Base-by-base conservation (phyloP, 768 basidiomycete genomes). In the Suillus subluteus region DNA sequence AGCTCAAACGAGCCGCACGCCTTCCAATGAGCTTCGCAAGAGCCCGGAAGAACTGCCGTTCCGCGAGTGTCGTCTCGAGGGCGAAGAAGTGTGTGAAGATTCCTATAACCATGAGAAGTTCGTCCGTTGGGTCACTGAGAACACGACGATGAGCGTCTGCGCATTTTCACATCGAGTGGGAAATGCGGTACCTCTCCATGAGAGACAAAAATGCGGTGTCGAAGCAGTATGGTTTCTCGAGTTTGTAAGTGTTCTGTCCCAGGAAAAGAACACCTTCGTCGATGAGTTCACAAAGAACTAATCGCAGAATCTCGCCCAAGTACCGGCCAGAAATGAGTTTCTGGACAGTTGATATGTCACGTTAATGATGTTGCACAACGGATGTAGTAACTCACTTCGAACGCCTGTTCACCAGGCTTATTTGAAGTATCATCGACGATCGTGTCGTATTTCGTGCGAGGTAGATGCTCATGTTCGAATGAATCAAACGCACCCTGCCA, bases 51-150 rank as follows among this genome's bases (percentile, higher is more conserved):
- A 99, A 99, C 74, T 97, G 93, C 32, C 97, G 91, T 79, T 99
- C 97, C 8, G 95, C 94, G 37, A 96, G 84, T 1, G 97, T 99
- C 32, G 98, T 98, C 81, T 98, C 96, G 52, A 99, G 82, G 46
- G 92, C 93, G 75, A 96, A 99, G 84, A 98, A 98, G 82, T 99
- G 94, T 8, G 91, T 88, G 82, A 99, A 98, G 72, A 99, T 95
- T 58, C 97, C 97, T 73, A 98, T 94, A 75, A 96, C 88, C 88
- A 97, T 98, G 61, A 99, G 86, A 56, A 97, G 88, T 73, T 99
- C 97, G 73, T 99, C 97, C 37, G 97, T 99, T 1, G 93, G 90
- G 79, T 99, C 97, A 73, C 94, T 95, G 74, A 13, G 66, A 69
- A 65, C 35, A 38, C 41, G 35, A 23, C 62, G 9, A 65, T 68